Evolutionary conservation across 2,329 filamentous ascomycete species (phyloP), one percentile per base, ranked within the genome.

Genomic region (Epichloe brachyelytri): DNA sequence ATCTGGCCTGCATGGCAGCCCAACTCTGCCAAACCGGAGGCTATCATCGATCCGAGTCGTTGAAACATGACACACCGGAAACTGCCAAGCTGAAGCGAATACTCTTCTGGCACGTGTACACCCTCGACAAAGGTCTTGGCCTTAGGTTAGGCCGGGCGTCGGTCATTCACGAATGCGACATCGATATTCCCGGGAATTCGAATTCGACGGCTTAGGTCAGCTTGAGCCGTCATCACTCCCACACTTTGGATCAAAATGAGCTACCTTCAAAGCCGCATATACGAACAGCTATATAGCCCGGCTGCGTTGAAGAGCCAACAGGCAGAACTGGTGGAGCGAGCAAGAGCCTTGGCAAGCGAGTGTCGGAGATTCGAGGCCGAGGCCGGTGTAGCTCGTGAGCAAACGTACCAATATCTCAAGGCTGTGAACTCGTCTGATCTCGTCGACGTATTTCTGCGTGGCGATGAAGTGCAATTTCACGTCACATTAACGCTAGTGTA

Each of bases 11-110:
- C 6, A 73, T 74, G 17, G 81, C 80, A 0, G 75, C 76, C 12
- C 73, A 77, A 48, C 68, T 85, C 49, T 82, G 79, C 55, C 78
- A 82, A 57, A 77, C 76, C 0, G 73, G 83, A 4, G 81, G 81
- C 3, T 82, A 79, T 53, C 81, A 84, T 59, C 73, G 77, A 47
- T 58, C 62, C 12, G 65, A 64, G 39, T 61, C 58, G 3, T 60
- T 65, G 34, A 63, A 63, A 12, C 56, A 64, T 38, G 66, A 69
- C 46, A 55, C 64, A 17, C 60, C 65, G 7, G 58, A 60, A 8
- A 60, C 57, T 22, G 57, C 61, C 36, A 62, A 65, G 51, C 59
- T 68, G 49, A 73, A 71, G 55, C 60, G 64, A 2, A 62, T 69
- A n/a, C 58, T 75, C 22, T 76, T 76, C 54, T 76, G 73, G 73